Conservation (phyloP, 495 filamentous ascomycete genomes). For the Trypethelium eluteriae region DNA sequence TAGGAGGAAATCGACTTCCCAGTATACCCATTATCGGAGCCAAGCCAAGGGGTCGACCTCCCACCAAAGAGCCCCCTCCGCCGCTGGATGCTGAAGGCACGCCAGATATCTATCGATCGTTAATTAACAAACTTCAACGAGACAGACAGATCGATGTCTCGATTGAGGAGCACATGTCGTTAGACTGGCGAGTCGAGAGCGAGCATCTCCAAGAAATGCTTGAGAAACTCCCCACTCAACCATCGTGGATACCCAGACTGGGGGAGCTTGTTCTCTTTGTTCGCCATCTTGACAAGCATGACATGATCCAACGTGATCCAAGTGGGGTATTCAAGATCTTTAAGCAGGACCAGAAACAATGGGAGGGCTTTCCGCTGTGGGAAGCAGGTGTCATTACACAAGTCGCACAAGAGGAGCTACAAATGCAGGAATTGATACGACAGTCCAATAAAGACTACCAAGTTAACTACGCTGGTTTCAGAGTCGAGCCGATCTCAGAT, state of each 20-base stretch:
- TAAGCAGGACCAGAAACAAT: conserved; percentile 26
- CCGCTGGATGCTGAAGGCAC: conserved; percentile 42
- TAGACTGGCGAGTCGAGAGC: conserved; percentile 49
- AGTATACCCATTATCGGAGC: neutral
- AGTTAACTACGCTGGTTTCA: conserved; percentile 50
- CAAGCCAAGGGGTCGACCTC: conserved; percentile 13
- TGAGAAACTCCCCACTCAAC: conserved; percentile 34
- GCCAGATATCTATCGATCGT: conserved; percentile 45
- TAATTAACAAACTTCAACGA: conserved; percentile 44
- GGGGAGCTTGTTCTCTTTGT: conserved; percentile 55
- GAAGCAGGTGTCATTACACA: conserved; percentile 50
- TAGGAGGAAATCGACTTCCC: neutral
- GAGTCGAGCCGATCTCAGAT: conserved; percentile 49
- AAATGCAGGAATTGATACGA: conserved; percentile 40
- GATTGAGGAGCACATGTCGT: conserved; percentile 42
- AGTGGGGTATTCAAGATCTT: conserved; percentile 33
- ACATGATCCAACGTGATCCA: conserved; percentile 31
- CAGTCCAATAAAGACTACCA: conserved; percentile 35
- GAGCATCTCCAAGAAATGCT: conserved; percentile 32
- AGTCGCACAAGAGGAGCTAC: conserved; percentile 35
- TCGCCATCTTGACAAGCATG: conserved; percentile 28
- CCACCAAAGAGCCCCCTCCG: conserved; percentile 19
- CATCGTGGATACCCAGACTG: conserved; percentile 47
- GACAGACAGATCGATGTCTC: conserved; percentile 36
- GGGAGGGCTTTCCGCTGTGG: conserved; percentile 42